Evolutionary conservation across 1,139 yeast genomes (phyloP), one percentile per base, ranked within the genome.

Genomic region (Taiozyma sp.): DNA sequence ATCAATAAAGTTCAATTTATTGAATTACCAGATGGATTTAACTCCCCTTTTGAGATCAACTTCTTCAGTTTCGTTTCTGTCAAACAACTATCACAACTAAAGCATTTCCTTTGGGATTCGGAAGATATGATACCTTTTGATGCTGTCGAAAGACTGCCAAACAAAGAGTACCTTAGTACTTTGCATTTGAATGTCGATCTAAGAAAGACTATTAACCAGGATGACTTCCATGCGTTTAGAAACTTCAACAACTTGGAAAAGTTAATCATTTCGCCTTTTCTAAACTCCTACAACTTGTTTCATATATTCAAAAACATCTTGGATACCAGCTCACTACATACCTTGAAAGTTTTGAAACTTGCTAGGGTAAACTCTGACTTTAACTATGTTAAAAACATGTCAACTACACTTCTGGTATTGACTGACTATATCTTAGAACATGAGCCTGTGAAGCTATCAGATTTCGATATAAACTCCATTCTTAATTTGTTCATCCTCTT

Each of bases 191-290:
- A 55, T 41, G 24, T 58, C 19, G 61, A 61, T 42, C 50, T 62
- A 47, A 57, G 52, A 24, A 50, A 56, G 21, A 16, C 51, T 2
- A 42, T n/a, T 7, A 28, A 45, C 6, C 40, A 47, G 0, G 7
- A 42, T 5, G 7, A 42, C 4, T 59, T 58, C 40, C 51, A 46
- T 4, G 21, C 50, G 4, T 52, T 61, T 49, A 46, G 26, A n/a
- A 46, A 45, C 2, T 53, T 61, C 51, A 24, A 50, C n/a, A 53
- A 53, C 47, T 39, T 59, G 16, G 53, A 53, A 34, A 53, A 50
- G 14, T 50, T 62, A 3, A 53, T 64, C 4, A 44, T 62, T 13
- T 59, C 55, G 10, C 59, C 65, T 2, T 61, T 62, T 45, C 34
- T 52, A 8, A 54, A 50, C 34, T 56, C 64, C 1, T 46, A 14